Evolutionary conservation across 768 basidiomycete genomes (phyloP).

Genomic region (Lentinus tigrinus): DNA sequence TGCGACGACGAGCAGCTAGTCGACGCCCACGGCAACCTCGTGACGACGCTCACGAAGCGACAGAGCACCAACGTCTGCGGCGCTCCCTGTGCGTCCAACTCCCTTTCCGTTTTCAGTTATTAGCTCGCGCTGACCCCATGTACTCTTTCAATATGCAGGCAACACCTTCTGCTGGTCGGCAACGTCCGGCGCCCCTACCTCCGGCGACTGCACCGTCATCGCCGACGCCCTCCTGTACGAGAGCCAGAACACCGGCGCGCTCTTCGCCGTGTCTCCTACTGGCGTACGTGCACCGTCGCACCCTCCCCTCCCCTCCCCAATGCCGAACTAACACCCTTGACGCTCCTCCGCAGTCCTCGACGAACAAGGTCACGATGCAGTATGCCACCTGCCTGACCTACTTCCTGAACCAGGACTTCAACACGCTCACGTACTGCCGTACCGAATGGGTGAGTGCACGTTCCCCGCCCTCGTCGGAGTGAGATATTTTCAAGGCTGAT

Average conservation of each 20-base stretch:
- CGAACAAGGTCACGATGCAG: constrained; percentile 40
- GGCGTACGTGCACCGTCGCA: background rate
- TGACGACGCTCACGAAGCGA: constrained; percentile 21
- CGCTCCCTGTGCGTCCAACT: constrained; percentile 34
- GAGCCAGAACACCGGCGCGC: constrained; percentile 42
- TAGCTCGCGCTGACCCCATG: background rate
- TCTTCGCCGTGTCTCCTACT: constrained; percentile 8
- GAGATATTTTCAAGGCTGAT: background rate
- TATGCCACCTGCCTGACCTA: constrained; percentile 45
- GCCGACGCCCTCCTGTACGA: constrained; percentile 49
- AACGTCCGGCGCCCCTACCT: constrained; percentile 45
- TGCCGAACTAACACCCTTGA: background rate
- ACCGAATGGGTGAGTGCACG: constrained; percentile 40
- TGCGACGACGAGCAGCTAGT: constrained; percentile 26
- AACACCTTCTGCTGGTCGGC: constrained; percentile 46
- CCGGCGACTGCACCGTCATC: constrained; percentile 48
- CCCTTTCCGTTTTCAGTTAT: background rate
- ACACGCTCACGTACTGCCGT: constrained; percentile 42
- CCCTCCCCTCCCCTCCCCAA: background rate
- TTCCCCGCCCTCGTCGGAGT: background rate
- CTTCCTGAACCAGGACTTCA: constrained; percentile 47
- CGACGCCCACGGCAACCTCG: background rate
- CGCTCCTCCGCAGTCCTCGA: constrained; percentile 20
- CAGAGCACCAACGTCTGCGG: constrained; percentile 39
- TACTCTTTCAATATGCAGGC: constrained; percentile 3